Evolutionary conservation across 2,329 filamentous ascomycete species (phyloP).

Genomic region (Zymoseptoria brevis): DNA sequence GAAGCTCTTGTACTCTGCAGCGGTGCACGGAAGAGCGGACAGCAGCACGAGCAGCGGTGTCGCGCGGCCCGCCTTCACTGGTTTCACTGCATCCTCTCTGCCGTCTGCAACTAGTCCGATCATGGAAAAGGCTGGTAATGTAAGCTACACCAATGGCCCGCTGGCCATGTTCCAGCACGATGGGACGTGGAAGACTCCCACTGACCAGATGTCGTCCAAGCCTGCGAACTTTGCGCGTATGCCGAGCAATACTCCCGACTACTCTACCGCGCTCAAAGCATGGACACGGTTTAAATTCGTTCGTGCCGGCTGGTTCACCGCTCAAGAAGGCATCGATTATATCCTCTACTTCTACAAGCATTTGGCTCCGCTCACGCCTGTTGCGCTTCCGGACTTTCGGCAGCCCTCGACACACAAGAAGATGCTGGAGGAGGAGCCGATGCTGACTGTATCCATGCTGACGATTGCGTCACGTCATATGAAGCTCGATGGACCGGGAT

Average conservation of each 20-base stretch:
- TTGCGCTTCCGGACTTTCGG: constrained; percentile 84
- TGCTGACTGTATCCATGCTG: constrained; percentile 82
- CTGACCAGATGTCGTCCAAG: constrained; percentile 15
- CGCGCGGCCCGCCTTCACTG: constrained; percentile 19
- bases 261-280: constrained; percentile 65
- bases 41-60: constrained; percentile 31
- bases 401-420: constrained; percentile 71
- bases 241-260: constrained; percentile 29
- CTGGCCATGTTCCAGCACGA: constrained; percentile 18
- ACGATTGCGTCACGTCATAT: constrained; percentile 87
- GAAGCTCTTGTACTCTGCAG: constrained; percentile 84
- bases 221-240: constrained; percentile 11
- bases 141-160: constrained; percentile 16
- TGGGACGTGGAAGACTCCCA: constrained; percentile 17
- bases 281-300: constrained; percentile 93
- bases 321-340: constrained; percentile 85
- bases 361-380: constrained; percentile 84
- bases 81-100: constrained; percentile 16
- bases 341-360: constrained; percentile 94
- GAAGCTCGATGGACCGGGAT: constrained; percentile 68
- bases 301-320: constrained; percentile 93
- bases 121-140: constrained; percentile 12
- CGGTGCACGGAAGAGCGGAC: constrained; percentile 42
- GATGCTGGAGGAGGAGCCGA: constrained; percentile 82
- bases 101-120: constrained; percentile 20